Evolutionary conservation across 768 basidiomycete genomes (phyloP).

Genomic region (Boletus tylopilopsis): DNA sequence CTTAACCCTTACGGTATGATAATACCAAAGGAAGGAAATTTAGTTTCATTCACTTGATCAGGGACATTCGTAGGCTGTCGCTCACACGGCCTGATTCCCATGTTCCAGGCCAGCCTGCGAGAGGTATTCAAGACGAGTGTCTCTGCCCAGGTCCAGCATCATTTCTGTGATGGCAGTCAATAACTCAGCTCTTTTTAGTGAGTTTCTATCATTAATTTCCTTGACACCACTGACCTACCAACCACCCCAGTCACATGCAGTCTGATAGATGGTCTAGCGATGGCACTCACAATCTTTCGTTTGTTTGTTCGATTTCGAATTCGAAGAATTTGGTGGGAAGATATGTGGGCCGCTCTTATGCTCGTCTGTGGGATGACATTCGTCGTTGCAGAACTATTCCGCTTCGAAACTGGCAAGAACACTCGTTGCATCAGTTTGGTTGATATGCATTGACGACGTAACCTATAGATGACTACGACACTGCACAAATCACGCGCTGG

Average conservation of each 20-base stretch:
- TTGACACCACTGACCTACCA: not conserved
- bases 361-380: not conserved
- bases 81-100: not conserved
- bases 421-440: not conserved
- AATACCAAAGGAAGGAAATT: too few relatives aligned
- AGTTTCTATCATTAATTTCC: not conserved
- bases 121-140: not conserved
- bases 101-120: not conserved
- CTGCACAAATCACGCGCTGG: not conserved
- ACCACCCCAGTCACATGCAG: constrained; percentile 2
- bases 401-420: not conserved
- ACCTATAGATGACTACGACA: not conserved
- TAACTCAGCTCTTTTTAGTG: not conserved
- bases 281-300: constrained; percentile 12
- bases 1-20: too few relatives aligned
- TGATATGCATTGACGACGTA: not conserved
- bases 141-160: not conserved
- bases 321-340: constrained; percentile 24
- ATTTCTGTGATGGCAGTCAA: not conserved
- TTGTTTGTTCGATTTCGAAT: constrained; percentile 12
- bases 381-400: not conserved
- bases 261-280: constrained; percentile 1
- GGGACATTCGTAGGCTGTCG: not conserved
- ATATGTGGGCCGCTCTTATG: constrained; percentile 17
- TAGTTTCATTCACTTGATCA: not conserved